Base-by-base conservation (phyloP, 768 basidiomycete species). In the Pisolithus microcarpus region DNA sequence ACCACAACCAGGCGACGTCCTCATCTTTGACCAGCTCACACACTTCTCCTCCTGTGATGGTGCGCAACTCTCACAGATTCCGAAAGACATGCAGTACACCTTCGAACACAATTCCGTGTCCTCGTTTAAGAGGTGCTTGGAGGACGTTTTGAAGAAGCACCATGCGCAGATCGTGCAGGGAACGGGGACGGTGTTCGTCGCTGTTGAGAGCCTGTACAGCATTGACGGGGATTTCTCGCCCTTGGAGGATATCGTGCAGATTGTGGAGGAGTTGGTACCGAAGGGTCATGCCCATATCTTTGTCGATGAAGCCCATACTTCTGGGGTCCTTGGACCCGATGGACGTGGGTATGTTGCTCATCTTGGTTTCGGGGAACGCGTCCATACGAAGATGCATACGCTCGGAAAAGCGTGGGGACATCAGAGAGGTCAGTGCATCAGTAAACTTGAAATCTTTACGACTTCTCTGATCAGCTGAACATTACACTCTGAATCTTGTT, bases 181-280 rank as follows among this genome's bases (percentile, higher is more conserved):
- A 0, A 58, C 61, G 26, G 52, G 53, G 40, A 69, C 56, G 37
- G 34, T 81, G 7, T 81, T 79, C 56, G 56, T 83, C 18, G 70
- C 75, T 0, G 65, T 81, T 10, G 81, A 82, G 65, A 71, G 71
- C 8, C 61, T 81, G 15, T 82, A 83, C 60, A 78, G 77, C 53
- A 82, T 82, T 80, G 79, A 82, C 39, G 81, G 81, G 5, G 76
- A 79, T 53, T 68, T 80, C 31, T 68, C 70, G 3, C 79, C 78
- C 3, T 59, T 83, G 9, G 52, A 49, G 1, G 69, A 70, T 38
- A 70, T 81, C 11, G 66, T 77, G 28, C 61, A 64, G 13, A 40
- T 71, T 1, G 52, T 77, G 21, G 67, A 78, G 23, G 49, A 59
- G 1, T 52, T 65, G 0, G 59, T 77, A 3, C 75, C 74, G 4